Percentiles rank a stretch among this genome's conserved stretches.
These are phyloP conservation scores for Elsinoe perseae DNA, from an alignment of 2,329 filamentous ascomycete genomes.

Conservation along the genomic window DNA sequence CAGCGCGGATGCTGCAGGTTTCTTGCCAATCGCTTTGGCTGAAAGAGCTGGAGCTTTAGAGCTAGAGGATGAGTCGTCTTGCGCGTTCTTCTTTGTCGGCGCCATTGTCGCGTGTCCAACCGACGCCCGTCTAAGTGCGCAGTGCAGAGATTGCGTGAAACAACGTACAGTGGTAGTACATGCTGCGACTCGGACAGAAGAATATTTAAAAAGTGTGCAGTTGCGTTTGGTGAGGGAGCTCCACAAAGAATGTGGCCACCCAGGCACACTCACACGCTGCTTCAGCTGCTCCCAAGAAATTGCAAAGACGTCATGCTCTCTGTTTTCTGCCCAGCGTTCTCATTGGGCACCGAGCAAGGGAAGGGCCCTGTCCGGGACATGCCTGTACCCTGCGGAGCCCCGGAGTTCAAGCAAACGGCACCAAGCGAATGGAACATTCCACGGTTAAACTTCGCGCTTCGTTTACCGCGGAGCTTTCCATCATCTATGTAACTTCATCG, in stretches of 20 bases:
- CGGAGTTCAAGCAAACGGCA: neutral
- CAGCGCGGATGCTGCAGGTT: neutral
- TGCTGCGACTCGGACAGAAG: neutral
- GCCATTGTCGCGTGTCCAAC: constrained; percentile 9
- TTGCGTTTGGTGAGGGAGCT: neutral
- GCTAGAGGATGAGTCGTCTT: constrained; percentile 15
- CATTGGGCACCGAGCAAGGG: neutral
- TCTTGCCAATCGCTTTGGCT: constrained; percentile 13
- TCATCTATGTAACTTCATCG: no score
- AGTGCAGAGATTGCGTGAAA: neutral
- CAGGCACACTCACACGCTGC: neutral
- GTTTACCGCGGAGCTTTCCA: no score
- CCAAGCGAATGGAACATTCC: neutral
- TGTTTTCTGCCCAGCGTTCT: neutral
- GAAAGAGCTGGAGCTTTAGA: constrained; percentile 4
- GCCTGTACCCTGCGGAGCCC: neutral
- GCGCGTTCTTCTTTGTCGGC: constrained; percentile 4
- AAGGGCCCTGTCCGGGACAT: neutral
- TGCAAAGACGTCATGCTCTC: constrained; percentile 1
- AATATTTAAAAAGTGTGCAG: neutral
- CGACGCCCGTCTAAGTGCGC: neutral
- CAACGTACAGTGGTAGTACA: neutral
- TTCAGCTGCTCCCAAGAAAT: neutral
- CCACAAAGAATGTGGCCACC: neutral
- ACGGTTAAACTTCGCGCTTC: no score